Evolutionary conservation across 1,139 yeast species (phyloP), one percentile per base, ranked within the genome.

Genomic region (Saccharomyces hybrid): DNA sequence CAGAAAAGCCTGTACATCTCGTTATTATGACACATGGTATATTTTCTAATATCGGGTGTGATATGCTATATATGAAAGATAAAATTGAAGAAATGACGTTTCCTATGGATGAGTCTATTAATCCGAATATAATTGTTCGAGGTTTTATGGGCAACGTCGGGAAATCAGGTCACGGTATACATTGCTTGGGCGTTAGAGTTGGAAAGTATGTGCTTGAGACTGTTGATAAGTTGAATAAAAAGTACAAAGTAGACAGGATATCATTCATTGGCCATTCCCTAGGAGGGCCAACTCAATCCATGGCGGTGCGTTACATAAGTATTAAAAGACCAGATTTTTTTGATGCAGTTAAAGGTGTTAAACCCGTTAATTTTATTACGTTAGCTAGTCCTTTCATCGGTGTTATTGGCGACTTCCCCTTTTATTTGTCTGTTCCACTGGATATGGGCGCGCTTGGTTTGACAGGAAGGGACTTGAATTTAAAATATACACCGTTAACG

Each of bases 201-300:
- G 88, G 83, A 0, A 78, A 79, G 54, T 83, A 72, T 58, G 71
- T 83, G n/a, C 64, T 82, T 5, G 76, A 78, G n/a, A 67, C 79
- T 26, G 73, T 80, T 1, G 76, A 78, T 48, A 58, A 62, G 31
- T 53, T 67, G 48, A 58, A 57, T 26, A 70, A 70, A 29, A 68
- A 71, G 46, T 68, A 65, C 49, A 71, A 72, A 49, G 80, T 82
- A 11, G 69, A 67, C 29, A 76, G 75, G 56, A 77, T 83, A 6
- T 83, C 88, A 0, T 83, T 83, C 62, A 71, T 83, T 26, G 88
- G 84, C 0, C 88, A 83, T 66, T 83, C 88, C 0, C 66, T 83
- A 34, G 88, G 88, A 48, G 88, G 88, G 0, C 74, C 82, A 46
- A 82, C 82, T 1, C 88, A 83, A 64, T 76, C 85, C 0, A 82